Conservation (phyloP, 2,329 filamentous ascomycete genomes). For the Paramyrothecium sp. region DNA sequence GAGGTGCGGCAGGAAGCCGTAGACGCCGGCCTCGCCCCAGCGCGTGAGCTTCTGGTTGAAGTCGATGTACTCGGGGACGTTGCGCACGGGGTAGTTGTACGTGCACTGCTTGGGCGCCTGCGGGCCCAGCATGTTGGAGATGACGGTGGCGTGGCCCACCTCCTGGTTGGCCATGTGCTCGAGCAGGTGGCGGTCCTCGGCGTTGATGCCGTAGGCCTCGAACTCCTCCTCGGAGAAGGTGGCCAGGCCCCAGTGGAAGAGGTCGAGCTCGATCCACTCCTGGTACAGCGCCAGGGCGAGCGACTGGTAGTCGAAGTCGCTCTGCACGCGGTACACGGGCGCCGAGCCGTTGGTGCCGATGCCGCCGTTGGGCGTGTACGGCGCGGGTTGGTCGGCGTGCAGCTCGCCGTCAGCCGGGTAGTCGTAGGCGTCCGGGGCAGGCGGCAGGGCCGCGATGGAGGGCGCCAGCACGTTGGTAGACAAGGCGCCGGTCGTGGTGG, state of each 20-base stretch:
- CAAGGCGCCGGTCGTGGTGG: constrained; percentile 68
- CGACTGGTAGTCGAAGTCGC: constrained; percentile 82
- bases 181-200: constrained; percentile 69
- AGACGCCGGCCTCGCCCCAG: constrained; percentile 76
- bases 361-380: constrained; percentile 71
- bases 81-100: constrained; percentile 79
- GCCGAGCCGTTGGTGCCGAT: constrained; percentile 74
- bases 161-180: constrained; percentile 78
- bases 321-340: constrained; percentile 74
- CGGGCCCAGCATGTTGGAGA: constrained; percentile 74
- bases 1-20: constrained; percentile 77
- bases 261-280: constrained; percentile 81
- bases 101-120: constrained; percentile 71
- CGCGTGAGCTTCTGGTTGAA: constrained; percentile 85
- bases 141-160: constrained; percentile 71
- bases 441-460: constrained; percentile 56
- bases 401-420: constrained; percentile 73
- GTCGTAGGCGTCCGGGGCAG: constrained; percentile 60
- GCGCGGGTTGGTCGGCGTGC: constrained; percentile 65
- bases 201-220: constrained; percentile 61
- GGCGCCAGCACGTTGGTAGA: constrained; percentile 55
- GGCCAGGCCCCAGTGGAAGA: constrained; percentile 75
- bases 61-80: constrained; percentile 75
- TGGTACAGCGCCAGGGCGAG: constrained; percentile 74
- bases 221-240: constrained; percentile 71